These are phyloP conservation scores for Amphirosellinia nigrospora DNA, from an alignment of 495 filamentous ascomycete species.

Conservation along the genomic window DNA sequence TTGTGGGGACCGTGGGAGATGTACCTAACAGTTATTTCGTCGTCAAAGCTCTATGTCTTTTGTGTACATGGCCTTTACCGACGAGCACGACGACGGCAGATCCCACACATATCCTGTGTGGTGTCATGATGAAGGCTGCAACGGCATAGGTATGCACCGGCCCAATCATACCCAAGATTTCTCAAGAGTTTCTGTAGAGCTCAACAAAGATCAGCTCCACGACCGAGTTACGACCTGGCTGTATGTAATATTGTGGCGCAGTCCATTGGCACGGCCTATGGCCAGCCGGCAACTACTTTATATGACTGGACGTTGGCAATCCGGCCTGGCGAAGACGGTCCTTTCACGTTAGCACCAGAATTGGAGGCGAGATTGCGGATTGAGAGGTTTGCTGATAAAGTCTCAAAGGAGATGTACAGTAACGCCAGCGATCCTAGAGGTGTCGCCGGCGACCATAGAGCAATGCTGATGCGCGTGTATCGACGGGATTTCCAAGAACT, in stretches of 20 bases:
- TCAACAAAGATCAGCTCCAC: constrained; percentile 82
- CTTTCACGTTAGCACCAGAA: constrained; percentile 70
- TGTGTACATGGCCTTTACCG: constrained; percentile 92
- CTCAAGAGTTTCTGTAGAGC: constrained; percentile 77
- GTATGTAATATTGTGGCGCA: constrained; percentile 94
- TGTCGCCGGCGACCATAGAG: constrained; percentile 71
- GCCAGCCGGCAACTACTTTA: constrained; percentile 84
- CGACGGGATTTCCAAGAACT: constrained; percentile 62
- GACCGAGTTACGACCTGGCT: constrained; percentile 89
- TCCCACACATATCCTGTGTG: constrained; percentile 87
- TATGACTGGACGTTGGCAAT: constrained; percentile 85
- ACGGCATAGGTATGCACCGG: constrained; percentile 88
- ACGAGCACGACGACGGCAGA: constrained; percentile 85
- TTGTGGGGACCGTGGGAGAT: constrained; percentile 83
- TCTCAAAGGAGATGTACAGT: constrained; percentile 84
- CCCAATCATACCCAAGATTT: constrained; percentile 92
- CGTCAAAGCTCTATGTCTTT: constrained; percentile 87
- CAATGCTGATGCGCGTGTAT: constrained; percentile 67
- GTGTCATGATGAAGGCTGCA: constrained; percentile 91
- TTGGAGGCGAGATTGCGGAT: constrained; percentile 75
- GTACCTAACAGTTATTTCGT: constrained; percentile 86
- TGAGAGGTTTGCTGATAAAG: constrained; percentile 82
- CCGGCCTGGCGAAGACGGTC: constrained; percentile 65
- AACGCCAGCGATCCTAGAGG: constrained; percentile 78
- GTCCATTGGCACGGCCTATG: constrained; percentile 87